Percentiles rank a stretch among this genome's conserved stretches.
Conservation (phyloP, 805 yeast genomes). For the Saccharomycopsis sp. region DNA sequence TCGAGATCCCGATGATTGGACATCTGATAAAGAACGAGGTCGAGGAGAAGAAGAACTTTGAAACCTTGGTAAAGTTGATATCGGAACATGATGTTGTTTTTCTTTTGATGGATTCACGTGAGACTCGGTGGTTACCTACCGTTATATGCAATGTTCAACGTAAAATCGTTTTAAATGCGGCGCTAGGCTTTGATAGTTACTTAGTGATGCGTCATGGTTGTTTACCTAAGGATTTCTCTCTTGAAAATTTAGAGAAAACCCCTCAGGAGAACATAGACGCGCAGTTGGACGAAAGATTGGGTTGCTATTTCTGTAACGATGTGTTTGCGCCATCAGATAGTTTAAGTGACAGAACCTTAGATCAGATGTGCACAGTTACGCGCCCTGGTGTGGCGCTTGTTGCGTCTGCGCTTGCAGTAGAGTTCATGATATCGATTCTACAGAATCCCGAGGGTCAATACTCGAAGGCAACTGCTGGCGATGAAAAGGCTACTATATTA, state of each 20-base stretch:
- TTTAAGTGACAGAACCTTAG: conserved; percentile 79
- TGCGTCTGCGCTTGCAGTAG: conserved; percentile 85
- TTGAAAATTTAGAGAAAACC: background rate
- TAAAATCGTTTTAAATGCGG: conserved; percentile 84
- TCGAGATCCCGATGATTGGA: conserved; percentile 95
- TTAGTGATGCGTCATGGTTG: conserved; percentile 92
- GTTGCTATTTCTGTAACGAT: conserved; percentile 95
- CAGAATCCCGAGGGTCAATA: conserved; percentile 54
- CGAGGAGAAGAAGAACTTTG: conserved; percentile 45
- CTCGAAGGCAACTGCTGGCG: conserved; percentile 30
- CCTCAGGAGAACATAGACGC: conserved; percentile 17
- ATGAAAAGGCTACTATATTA: conserved; percentile 34
- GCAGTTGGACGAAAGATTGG: conserved; percentile 41
- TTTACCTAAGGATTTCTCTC: conserved; percentile 18
- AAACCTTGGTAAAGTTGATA: conserved; percentile 45
- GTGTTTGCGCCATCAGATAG: conserved; percentile 92
- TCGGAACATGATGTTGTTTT: conserved; percentile 70
- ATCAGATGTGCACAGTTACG: conserved; percentile 98
- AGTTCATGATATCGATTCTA: conserved; percentile 62
- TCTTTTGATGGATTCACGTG: conserved; percentile 88
- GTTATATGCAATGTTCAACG: conserved; percentile 59
- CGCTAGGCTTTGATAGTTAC: conserved; percentile 90
- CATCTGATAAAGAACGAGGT: conserved; percentile 65
- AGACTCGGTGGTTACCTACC: conserved; percentile 96
- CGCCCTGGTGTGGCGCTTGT: conserved; percentile 91